phyloP scores from a whole-genome alignment of 257 asterid species.

The Haberlea rhodopensis region DNA sequence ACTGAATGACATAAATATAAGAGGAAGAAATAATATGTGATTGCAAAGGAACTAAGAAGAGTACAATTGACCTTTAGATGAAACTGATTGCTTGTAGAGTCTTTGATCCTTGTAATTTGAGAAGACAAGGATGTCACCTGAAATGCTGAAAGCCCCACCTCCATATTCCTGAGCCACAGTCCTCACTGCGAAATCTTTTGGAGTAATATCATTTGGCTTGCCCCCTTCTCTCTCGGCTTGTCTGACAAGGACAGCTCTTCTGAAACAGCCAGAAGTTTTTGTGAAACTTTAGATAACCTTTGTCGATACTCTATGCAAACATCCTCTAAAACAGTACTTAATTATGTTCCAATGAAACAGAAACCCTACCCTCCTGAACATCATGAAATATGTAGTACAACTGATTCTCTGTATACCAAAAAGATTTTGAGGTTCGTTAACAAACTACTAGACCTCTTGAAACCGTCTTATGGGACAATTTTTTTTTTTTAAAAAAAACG shows the following conservation, averaged over 20 bases:
- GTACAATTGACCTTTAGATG: constrained; percentile 48
- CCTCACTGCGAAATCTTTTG: constrained; percentile 82
- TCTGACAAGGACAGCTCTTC: constrained; percentile 79
- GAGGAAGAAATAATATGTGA: neutral
- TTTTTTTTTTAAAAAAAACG: too few relatives aligned
- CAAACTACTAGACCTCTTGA: too few relatives aligned
- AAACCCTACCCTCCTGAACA: neutral
- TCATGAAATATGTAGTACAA: too few relatives aligned
- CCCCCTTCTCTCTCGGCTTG: constrained; percentile 56
- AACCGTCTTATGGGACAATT: too few relatives aligned
- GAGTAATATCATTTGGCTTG: constrained; percentile 59
- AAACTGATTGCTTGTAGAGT: constrained; percentile 66
- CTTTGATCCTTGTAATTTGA: constrained; percentile 92
- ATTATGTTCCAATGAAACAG: too few relatives aligned
- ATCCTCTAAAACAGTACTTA: neutral
- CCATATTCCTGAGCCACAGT: constrained; percentile 90
- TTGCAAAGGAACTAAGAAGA: constrained; percentile 17
- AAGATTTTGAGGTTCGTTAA: too few relatives aligned
- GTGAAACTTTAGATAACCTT: constrained; percentile 15
- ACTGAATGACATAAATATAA: neutral
- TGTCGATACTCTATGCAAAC: neutral
- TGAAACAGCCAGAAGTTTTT: constrained; percentile 35
- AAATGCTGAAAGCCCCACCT: constrained; percentile 78
- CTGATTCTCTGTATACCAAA: too few relatives aligned
- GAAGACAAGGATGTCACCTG: constrained; percentile 59